A percentile compares a stretch with the other conserved stretches of the same genome.
These are phyloP conservation scores for Marasmius oreades DNA, from an alignment of 1,284 basidiomycete genomes.

Conservation along the genomic window DNA sequence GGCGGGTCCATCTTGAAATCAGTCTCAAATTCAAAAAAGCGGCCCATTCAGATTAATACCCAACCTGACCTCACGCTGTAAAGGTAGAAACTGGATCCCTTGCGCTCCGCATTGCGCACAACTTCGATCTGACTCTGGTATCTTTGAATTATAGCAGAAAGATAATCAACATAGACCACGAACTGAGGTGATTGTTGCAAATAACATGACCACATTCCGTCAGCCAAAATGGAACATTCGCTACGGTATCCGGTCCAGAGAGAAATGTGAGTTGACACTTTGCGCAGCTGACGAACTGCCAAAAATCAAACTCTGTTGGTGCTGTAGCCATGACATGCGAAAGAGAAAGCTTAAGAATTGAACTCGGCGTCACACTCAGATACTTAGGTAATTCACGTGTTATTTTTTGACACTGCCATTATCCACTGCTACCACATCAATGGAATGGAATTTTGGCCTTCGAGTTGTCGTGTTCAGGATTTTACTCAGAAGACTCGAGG, in stretches of 20 bases:
- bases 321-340: conserved; percentile 30
- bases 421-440: background rate
- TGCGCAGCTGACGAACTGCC: conserved; percentile 72
- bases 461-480: conserved; percentile 33
- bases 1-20: conserved; percentile 62
- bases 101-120: conserved; percentile 62
- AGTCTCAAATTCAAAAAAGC: background rate
- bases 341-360: background rate
- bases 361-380: background rate
- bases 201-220: conserved; percentile 81
- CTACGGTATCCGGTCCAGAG: conserved; percentile 34
- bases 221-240: conserved; percentile 75
- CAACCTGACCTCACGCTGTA: conserved; percentile 60
- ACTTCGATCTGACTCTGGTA: conserved; percentile 62
- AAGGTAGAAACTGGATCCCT: conserved; percentile 63
- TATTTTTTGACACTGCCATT: background rate
- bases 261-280: conserved; percentile 64
- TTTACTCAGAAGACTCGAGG: conserved; percentile 21
- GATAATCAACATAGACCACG: conserved; percentile 23
- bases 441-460: conserved; percentile 73
- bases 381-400: too few species aligned
- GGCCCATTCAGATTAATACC: background rate
- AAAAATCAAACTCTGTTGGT: conserved; percentile 55
- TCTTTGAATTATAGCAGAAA: background rate
- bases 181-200: conserved; percentile 80